phyloP scores from a whole-genome alignment of 78 protist genomes.

The slime mould (Dictyostelium discoideum) region DNA sequence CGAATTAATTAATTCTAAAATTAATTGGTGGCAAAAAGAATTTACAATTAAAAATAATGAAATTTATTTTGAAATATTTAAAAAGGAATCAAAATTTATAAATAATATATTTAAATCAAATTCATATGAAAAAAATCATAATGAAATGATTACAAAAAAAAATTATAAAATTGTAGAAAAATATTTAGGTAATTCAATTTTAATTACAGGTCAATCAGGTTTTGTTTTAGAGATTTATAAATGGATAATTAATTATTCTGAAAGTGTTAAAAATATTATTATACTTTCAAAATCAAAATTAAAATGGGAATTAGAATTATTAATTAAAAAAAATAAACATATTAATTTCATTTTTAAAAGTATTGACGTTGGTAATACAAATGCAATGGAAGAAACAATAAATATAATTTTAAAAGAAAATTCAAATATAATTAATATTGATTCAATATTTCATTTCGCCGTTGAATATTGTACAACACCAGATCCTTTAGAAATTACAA shows the following conservation, averaged over 20 bases:
- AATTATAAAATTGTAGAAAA: background rate
- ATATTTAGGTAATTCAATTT: background rate
- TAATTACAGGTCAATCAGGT: background rate
- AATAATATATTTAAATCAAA: background rate
- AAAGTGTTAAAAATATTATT: too few relatives aligned
- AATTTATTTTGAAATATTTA: background rate
- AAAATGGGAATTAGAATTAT: background rate
- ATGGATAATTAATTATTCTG: background rate
- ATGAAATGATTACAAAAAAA: background rate
- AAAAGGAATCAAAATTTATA: background rate
- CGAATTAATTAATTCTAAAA: background rate
- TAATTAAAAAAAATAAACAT: too few relatives aligned
- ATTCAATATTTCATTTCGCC: background rate
- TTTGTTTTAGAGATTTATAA: background rate
- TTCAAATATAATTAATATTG: background rate
- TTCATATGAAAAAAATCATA: too few relatives aligned
- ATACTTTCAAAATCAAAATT: background rate
- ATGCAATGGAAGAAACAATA: too few relatives aligned
- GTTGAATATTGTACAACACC: background rate
- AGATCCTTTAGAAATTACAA: background rate
- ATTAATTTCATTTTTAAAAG: background rate
- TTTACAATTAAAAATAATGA: background rate
- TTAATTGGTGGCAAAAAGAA: background rate
- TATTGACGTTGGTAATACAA: background rate
- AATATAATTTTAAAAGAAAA: background rate